These are phyloP conservation scores for Solanum habrochaites DNA, from an alignment of 257 asterid genomes.

Conservation along the genomic window DNA sequence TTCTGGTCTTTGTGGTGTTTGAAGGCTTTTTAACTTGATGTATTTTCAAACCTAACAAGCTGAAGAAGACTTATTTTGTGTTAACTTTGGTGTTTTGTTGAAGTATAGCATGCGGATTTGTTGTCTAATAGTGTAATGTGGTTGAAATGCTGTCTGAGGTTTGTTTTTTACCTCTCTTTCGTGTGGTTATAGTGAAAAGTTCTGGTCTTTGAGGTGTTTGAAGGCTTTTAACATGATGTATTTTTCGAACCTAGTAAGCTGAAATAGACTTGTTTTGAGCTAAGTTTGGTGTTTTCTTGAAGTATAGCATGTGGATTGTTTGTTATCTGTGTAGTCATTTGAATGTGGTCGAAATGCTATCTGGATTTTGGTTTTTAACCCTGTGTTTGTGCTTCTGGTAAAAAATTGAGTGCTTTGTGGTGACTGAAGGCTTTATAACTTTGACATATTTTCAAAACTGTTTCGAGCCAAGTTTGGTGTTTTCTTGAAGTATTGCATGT, in stretches of 20 bases:
- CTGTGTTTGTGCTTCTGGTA: background rate
- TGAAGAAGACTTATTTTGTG: background rate
- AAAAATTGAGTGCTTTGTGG: background rate
- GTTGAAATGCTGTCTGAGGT: background rate
- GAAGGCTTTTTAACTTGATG: too few species aligned
- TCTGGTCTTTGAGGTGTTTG: background rate
- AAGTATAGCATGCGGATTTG: too few species aligned
- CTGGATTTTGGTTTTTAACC: background rate
- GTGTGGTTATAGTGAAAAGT: background rate
- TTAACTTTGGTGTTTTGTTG: background rate
- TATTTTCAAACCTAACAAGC: background rate
- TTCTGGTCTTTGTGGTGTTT: too few species aligned
- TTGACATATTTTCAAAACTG: background rate
- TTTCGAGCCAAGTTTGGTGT: background rate
- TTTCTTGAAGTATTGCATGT: background rate
- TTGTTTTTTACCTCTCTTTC: background rate
- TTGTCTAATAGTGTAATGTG: background rate
- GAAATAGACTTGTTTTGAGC: background rate
- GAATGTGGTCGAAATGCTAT: background rate
- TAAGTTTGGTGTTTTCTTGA: background rate
- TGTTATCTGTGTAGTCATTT: background rate
- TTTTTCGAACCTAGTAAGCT: background rate
- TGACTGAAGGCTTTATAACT: background rate
- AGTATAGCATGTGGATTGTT: background rate
- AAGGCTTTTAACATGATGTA: background rate